These are phyloP conservation scores for Hygrocybe punicea DNA, from an alignment of 768 basidiomycete genomes.

Conservation along the genomic window DNA sequence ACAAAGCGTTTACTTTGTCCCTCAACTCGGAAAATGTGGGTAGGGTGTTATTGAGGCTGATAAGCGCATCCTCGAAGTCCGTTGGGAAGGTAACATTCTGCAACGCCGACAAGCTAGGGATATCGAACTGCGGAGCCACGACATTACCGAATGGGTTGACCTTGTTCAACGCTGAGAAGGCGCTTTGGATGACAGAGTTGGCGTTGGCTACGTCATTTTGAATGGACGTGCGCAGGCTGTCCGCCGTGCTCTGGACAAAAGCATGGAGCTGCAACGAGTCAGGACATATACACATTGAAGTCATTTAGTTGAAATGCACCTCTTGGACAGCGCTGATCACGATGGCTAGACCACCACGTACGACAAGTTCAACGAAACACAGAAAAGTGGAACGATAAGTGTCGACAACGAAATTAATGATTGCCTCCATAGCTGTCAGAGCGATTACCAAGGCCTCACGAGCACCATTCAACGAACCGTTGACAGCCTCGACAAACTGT, in stretches of 20 bases:
- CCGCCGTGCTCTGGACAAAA: conserved; percentile 59
- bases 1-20: conserved; percentile 64
- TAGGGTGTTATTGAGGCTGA: conserved; percentile 73
- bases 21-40: conserved; percentile 78
- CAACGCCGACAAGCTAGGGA: conserved; percentile 71
- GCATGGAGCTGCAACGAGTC: conserved; percentile 55
- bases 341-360: conserved; percentile 75
- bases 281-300: too few species aligned
- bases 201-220: conserved; percentile 65
- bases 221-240: conserved; percentile 61
- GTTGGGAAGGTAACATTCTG: conserved; percentile 78
- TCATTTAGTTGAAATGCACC: conserved; percentile 45
- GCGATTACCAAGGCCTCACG: conserved; percentile 68
- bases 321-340: conserved; percentile 81
- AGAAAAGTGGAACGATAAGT: conserved; percentile 90
- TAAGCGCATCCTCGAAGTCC: conserved; percentile 68
- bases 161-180: conserved; percentile 69
- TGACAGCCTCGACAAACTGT: conserved; percentile 73
- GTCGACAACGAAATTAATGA: conserved; percentile 90
- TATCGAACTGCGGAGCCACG: conserved; percentile 63
- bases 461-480: conserved; percentile 73
- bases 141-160: conserved; percentile 71
- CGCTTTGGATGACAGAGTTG: conserved; percentile 63
- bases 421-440: conserved; percentile 79
- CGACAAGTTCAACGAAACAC: conserved; percentile 88